These are phyloP conservation scores for Penicillium digitatum DNA, from an alignment of 2,329 filamentous ascomycete genomes.

Conservation along the genomic window DNA sequence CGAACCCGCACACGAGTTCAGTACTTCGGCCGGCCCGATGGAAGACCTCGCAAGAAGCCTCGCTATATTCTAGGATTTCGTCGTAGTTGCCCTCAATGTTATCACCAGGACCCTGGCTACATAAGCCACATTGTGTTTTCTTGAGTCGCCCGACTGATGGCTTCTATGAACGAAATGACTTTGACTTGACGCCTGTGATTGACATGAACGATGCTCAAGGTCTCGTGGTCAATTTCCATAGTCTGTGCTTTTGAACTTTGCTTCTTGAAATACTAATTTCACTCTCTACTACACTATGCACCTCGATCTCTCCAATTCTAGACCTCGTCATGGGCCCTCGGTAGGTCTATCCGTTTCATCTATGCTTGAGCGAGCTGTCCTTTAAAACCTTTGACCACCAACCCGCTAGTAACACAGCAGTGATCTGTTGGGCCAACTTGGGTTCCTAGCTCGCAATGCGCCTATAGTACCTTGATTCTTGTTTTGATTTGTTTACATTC, in stretches of 20 bases:
- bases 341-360: neutral
- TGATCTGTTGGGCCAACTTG: neutral
- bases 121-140: neutral
- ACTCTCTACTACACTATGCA: neutral
- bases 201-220: neutral
- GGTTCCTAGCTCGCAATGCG: neutral
- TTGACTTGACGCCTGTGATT: neutral
- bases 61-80: neutral
- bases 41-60: neutral
- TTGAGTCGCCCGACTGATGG: no score
- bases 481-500: neutral
- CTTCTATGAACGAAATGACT: no score
- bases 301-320: neutral
- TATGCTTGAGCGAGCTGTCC: no score
- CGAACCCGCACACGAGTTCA: neutral
- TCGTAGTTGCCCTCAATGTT: neutral
- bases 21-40: neutral
- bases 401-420: neutral
- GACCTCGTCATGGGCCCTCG: no score
- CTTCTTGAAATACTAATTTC: neutral
- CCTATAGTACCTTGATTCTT: no score
- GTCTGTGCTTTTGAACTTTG: neutral
- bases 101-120: no score
- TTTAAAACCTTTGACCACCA: neutral
- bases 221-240: neutral